A percentile compares a stretch with the other conserved stretches of the same genome.
phyloP scores from a whole-genome alignment of 1,284 basidiomycete genomes.

The Takashimella koratensis region DNA sequence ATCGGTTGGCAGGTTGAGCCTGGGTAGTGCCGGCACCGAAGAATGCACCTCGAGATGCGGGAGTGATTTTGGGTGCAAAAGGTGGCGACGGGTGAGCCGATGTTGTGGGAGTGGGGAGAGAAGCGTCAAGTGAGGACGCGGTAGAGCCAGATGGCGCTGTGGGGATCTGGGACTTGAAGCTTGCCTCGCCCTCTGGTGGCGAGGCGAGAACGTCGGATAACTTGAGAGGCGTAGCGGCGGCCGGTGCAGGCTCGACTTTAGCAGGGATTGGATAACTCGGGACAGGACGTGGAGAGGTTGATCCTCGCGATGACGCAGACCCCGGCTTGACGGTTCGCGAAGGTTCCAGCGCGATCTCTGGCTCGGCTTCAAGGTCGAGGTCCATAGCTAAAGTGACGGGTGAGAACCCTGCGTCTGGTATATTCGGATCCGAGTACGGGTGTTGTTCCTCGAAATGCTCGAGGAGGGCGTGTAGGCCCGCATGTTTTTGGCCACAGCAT shows the following conservation, averaged over 20 bases:
- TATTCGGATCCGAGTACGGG: conserved; percentile 34
- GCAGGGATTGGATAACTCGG: conserved; percentile 39
- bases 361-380: conserved; percentile 40
- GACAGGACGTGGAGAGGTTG: conserved; percentile 25
- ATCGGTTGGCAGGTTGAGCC: too few species aligned
- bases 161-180: conserved; percentile 1
- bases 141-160: background rate
- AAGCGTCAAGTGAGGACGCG: conserved; percentile 6
- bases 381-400: conserved; percentile 43
- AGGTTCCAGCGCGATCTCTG: conserved; percentile 6
- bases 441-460: conserved; percentile 47
- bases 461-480: conserved; percentile 39
- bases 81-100: conserved; percentile 27
- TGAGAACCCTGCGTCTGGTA: conserved; percentile 30
- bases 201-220: conserved; percentile 47
- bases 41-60: conserved; percentile 31
- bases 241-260: too few species aligned
- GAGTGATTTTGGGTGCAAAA: conserved; percentile 38
- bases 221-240: conserved; percentile 25
- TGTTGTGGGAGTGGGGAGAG: conserved; percentile 31
- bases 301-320: too few species aligned
- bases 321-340: too few species aligned
- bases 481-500: conserved; percentile 37
- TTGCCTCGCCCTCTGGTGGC: conserved; percentile 23
- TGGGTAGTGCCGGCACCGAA: conserved; percentile 23